Evolutionary conservation across 441 rosid genomes (phyloP).

Genomic region (Lepidium campestre): DNA sequence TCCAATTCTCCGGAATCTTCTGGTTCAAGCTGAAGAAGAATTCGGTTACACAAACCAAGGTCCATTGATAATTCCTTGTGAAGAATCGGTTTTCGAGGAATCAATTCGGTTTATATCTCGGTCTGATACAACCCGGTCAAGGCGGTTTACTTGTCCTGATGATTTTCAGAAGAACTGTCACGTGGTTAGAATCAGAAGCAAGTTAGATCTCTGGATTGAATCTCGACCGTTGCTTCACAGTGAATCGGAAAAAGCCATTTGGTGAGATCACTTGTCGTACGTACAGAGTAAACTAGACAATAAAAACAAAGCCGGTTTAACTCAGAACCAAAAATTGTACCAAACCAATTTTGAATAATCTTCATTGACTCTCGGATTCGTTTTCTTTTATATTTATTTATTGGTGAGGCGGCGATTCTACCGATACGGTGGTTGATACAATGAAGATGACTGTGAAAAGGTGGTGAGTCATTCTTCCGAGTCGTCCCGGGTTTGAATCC

Average conservation of each 20-base stretch:
- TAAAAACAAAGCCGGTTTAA: conserved; percentile 21
- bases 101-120: conserved; percentile 52
- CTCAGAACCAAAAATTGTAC: conserved; percentile 24
- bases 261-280: conserved; percentile 27
- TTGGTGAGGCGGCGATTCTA: background rate
- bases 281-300: background rate
- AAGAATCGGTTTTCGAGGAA: conserved; percentile 76
- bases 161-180: conserved; percentile 50
- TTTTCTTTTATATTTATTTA: background rate
- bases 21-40: conserved; percentile 77
- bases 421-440: conserved; percentile 3
- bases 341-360: background rate
- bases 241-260: conserved; percentile 37
- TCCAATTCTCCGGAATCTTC: conserved; percentile 56
- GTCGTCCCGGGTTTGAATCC: conserved; percentile 60
- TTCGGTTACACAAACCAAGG: conserved; percentile 73
- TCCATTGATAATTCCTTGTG: conserved; percentile 77
- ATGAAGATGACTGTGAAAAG: conserved; percentile 58
- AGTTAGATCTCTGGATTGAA: conserved; percentile 48
- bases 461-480: conserved; percentile 47
- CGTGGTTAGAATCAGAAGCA: conserved; percentile 31
- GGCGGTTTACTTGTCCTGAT: conserved; percentile 37
- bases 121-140: conserved; percentile 41
- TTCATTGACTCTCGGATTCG: background rate
- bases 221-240: conserved; percentile 64